Evolutionary conservation across 192 early-diverging fungal species (phyloP).

Genomic region (Jimgerdemannia lactiflua): DNA sequence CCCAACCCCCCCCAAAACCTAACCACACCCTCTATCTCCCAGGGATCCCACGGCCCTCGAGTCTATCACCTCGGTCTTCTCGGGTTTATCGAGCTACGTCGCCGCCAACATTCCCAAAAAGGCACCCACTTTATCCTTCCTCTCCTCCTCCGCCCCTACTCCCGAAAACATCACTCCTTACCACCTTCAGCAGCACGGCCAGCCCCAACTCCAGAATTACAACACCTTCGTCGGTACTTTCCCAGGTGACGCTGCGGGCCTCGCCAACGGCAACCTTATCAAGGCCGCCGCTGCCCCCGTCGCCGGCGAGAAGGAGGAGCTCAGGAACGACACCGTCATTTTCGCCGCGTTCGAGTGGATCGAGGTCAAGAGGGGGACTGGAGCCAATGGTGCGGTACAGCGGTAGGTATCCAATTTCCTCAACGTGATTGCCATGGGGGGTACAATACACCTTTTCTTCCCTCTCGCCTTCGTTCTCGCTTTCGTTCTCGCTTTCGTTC

Average conservation of each 20-base stretch:
- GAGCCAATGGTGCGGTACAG: no score
- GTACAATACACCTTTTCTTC: background rate
- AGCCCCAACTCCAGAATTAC: conserved; percentile 8
- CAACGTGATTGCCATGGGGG: background rate
- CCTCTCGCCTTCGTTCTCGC: background rate
- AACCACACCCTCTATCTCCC: background rate
- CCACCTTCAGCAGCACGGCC: conserved; percentile 21
- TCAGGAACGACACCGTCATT: conserved; percentile 18
- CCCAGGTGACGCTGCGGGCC: conserved; percentile 24
- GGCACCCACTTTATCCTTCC: conserved; percentile 10
- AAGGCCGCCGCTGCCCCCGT: conserved; percentile 24
- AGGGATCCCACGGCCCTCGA: conserved; percentile 64
- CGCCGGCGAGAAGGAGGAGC: conserved; percentile 1
- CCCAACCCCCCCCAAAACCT: background rate
- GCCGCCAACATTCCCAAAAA: conserved; percentile 52
- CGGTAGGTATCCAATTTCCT: no score
- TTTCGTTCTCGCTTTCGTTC: conserved; percentile 1
- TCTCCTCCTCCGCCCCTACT: conserved; percentile 19
- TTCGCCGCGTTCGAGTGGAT: conserved; percentile 26
- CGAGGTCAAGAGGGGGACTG: conserved; percentile 1
- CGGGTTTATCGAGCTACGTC: conserved; percentile 62
- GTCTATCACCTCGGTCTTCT: conserved; percentile 56
- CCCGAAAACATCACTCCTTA: conserved; percentile 8
- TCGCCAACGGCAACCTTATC: conserved; percentile 28
- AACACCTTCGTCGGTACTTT: background rate